These are phyloP conservation scores for Paralagenidium karlingii DNA, from an alignment of 352 stramenopile species.

Conservation along the genomic window DNA sequence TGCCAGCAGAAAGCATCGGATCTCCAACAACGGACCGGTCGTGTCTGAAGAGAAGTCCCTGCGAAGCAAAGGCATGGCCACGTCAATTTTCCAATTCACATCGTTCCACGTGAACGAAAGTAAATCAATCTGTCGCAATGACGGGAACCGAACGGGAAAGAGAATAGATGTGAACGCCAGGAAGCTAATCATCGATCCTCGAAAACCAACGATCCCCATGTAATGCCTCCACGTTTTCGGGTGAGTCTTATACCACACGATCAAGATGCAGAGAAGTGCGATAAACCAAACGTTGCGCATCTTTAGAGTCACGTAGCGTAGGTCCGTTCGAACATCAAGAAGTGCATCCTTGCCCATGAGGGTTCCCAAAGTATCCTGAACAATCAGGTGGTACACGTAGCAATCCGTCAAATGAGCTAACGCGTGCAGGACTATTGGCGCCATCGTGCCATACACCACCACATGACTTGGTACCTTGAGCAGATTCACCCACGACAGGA, in stretches of 20 bases:
- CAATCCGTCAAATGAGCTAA: slow-evolving; percentile 15
- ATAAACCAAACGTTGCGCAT: slow-evolving; percentile 19
- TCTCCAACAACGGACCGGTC: too few species aligned
- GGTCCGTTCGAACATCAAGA: slow-evolving; percentile 1
- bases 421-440: slow-evolving; percentile 12
- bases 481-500: slow-evolving; percentile 2
- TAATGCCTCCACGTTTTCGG: neutral
- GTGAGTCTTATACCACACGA: too few species aligned
- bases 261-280: too few species aligned
- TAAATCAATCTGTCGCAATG: too few species aligned
- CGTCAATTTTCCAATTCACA: too few species aligned
- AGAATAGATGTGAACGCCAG: too few species aligned
- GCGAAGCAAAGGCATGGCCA: too few species aligned
- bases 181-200: slow-evolving; percentile 2
- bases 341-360: slow-evolving; percentile 8
- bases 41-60: too few species aligned
- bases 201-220: slow-evolving; percentile 3
- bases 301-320: too few species aligned
- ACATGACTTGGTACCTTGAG: slow-evolving; percentile 13
- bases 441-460: slow-evolving; percentile 12
- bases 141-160: too few species aligned
- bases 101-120: too few species aligned
- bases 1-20: too few species aligned
- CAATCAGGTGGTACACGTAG: slow-evolving; percentile 9
- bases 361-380: slow-evolving; percentile 6